A percentile compares a stretch with the other conserved stretches of the same genome.
Evolutionary conservation across 768 basidiomycete genomes (phyloP).

Genomic region (Boletus tomentosulus): DNA sequence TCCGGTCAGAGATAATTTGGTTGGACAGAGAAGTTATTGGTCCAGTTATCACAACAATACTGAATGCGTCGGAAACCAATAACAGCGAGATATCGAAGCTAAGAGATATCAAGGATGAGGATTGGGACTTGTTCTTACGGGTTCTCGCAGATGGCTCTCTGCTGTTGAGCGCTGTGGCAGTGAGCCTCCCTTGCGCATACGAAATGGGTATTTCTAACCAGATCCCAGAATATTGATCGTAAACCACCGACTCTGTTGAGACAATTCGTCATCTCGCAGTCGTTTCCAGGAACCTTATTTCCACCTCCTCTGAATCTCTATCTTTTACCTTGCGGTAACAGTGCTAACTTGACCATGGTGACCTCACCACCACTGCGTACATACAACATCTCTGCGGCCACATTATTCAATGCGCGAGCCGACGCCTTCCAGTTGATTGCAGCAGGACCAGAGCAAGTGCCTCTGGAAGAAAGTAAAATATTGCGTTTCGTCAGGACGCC

Average conservation of each 20-base stretch:
- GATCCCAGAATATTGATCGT: constrained; percentile 75
- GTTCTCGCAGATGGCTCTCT: constrained; percentile 71
- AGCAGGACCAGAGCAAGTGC: constrained; percentile 35
- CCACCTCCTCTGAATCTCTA: constrained; percentile 48
- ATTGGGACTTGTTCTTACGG: constrained; percentile 77
- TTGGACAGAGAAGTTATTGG: constrained; percentile 61
- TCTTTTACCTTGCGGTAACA: constrained; percentile 46
- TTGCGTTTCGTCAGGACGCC: constrained; percentile 70
- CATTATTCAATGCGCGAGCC: constrained; percentile 59
- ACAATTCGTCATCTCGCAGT: constrained; percentile 70
- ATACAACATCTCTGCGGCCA: constrained; percentile 52
- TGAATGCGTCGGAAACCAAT: constrained; percentile 31
- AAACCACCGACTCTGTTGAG: constrained; percentile 80
- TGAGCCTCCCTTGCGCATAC: constrained; percentile 34
- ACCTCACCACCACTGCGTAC: constrained; percentile 64
- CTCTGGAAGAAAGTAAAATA: constrained; percentile 51
- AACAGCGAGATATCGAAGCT: constrained; percentile 36
- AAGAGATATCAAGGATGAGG: constrained; percentile 62
- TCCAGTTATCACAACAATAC: constrained; percentile 40
- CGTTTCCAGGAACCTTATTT: constrained; percentile 46
- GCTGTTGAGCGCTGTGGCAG: constrained; percentile 67
- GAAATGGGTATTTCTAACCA: constrained; percentile 3
- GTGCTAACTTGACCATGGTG: constrained; percentile 49
- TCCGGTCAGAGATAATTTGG: constrained; percentile 58
- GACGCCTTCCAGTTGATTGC: constrained; percentile 48